Evolutionary conservation across 179 eudicot species (phyloP).

Genomic region (Gypsophila paniculata): DNA sequence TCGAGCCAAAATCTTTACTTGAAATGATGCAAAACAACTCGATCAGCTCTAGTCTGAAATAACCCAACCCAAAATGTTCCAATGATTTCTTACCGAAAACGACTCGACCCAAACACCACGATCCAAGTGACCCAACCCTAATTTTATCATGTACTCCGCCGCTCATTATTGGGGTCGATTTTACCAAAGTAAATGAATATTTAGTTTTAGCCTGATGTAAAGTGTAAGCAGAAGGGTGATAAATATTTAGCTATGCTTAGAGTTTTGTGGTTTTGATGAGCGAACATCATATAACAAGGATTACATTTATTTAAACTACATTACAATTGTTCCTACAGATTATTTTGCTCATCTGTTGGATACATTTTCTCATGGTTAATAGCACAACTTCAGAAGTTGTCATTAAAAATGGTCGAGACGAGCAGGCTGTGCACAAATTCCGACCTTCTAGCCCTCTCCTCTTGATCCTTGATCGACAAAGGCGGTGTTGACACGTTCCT

Average conservation of each 20-base stretch:
- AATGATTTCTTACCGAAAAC: too few species aligned
- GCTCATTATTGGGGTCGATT: too few species aligned
- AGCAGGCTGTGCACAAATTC: slow-evolving; percentile 36
- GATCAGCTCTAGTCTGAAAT: too few species aligned
- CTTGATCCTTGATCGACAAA: slow-evolving; percentile 43
- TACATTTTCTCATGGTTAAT: slow-evolving; percentile 22
- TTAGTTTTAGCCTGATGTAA: not conserved
- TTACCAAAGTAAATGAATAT: not conserved
- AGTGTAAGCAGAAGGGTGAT: not conserved
- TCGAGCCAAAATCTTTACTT: too few species aligned
- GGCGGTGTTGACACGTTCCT: slow-evolving; percentile 38
- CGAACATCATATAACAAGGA: slow-evolving; percentile 17
- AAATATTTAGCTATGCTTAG: not conserved
- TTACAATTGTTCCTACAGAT: slow-evolving; percentile 60
- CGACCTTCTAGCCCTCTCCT: slow-evolving; percentile 41
- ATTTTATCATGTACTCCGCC: too few species aligned
- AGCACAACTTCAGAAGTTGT: slow-evolving; percentile 26
- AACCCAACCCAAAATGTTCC: too few species aligned
- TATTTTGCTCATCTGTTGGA: slow-evolving; percentile 37
- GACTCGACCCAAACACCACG: too few species aligned
- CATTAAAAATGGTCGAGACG: slow-evolving; percentile 36
- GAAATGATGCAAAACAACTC: too few species aligned
- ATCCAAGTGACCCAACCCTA: too few species aligned
- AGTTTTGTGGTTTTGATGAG: not conserved
- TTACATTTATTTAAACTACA: slow-evolving; percentile 33